These are phyloP conservation scores for Hypoxylon sp. DNA, from an alignment of 2,329 filamentous ascomycete genomes.

Conservation along the genomic window DNA sequence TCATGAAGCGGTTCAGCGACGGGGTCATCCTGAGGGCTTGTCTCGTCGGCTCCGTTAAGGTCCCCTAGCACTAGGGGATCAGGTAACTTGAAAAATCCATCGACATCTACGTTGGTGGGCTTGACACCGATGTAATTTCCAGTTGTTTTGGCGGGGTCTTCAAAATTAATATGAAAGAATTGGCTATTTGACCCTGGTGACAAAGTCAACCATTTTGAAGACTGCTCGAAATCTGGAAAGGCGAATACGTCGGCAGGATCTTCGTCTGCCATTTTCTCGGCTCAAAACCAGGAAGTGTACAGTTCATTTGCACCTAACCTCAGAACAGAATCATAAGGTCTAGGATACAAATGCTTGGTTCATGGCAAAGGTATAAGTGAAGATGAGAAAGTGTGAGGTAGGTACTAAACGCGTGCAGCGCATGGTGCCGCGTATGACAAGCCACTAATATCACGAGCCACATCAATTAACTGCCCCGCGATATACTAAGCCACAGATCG, in stretches of 20 bases:
- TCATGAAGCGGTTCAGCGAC: conserved; percentile 47
- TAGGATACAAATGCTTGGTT: neutral
- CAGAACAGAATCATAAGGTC: neutral
- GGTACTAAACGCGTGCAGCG: conserved; percentile 26
- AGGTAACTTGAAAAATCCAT: conserved; percentile 63
- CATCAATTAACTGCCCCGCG: conserved; percentile 43
- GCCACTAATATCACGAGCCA: conserved; percentile 14
- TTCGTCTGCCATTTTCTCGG: conserved; percentile 58
- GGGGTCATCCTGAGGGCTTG: conserved; percentile 19
- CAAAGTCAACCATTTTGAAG: conserved; percentile 65
- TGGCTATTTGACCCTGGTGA: conserved; percentile 48
- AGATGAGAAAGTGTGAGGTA: conserved; percentile 14
- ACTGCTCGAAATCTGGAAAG: conserved; percentile 72
- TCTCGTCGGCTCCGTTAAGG: conserved; percentile 26
- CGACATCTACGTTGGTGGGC: conserved; percentile 31
- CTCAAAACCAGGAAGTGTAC: conserved; percentile 5
- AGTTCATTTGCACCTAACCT: conserved; percentile 38
- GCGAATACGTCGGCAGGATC: conserved; percentile 71
- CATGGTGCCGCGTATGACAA: conserved; percentile 25
- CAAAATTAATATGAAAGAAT: conserved; percentile 63
- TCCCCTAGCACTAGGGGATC: conserved; percentile 45
- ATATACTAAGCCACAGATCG: conserved; percentile 43
- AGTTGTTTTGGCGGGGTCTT: conserved; percentile 47
- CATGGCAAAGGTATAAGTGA: neutral
- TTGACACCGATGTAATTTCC: conserved; percentile 27